A percentile compares a stretch with the other conserved stretches of the same genome.
phyloP scores from a whole-genome alignment of 2,329 filamentous ascomycete genomes.

The Ampelomyces quisqualis region DNA sequence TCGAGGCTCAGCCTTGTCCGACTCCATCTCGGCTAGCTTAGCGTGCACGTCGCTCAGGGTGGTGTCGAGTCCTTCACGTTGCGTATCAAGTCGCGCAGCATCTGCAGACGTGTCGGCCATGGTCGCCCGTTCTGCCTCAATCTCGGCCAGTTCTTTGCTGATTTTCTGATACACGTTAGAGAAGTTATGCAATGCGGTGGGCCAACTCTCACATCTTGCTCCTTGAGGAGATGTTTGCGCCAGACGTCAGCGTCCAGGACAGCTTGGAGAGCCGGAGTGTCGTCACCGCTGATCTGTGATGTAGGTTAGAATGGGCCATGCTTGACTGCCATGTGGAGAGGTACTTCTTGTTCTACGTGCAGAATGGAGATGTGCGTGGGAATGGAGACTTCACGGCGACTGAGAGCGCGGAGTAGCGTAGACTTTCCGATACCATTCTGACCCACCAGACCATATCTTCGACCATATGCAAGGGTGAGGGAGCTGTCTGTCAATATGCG shows the following conservation, averaged over 20 bases:
- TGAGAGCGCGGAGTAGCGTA: constrained; percentile 88
- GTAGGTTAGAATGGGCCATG: constrained; percentile 9
- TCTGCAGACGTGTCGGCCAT: constrained; percentile 92
- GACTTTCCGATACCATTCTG: constrained; percentile 93
- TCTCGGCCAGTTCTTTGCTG: constrained; percentile 67
- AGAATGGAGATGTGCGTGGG: constrained; percentile 98
- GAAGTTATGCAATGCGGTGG: background rate
- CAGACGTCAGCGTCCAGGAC: constrained; percentile 97
- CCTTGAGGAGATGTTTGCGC: constrained; percentile 89
- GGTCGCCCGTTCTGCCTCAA: constrained; percentile 74
- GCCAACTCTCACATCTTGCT: constrained; percentile 69
- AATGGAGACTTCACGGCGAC: constrained; percentile 88
- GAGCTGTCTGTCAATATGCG: constrained; percentile 90
- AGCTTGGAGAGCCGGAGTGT: constrained; percentile 90
- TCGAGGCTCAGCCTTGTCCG: constrained; percentile 93
- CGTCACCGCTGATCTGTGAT: constrained; percentile 80
- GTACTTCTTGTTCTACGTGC: constrained; percentile 95
- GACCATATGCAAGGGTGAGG: constrained; percentile 85
- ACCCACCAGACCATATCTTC: constrained; percentile 94
- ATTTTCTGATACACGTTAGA: constrained; percentile 62
- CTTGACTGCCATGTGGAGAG: constrained; percentile 1
- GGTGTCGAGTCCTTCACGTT: constrained; percentile 85
- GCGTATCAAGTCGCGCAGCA: constrained; percentile 78
- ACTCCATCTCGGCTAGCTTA: constrained; percentile 97
- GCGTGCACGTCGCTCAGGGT: constrained; percentile 87